phyloP scores from a whole-genome alignment of 768 basidiomycete genomes.

The Termitomyces sp. region DNA sequence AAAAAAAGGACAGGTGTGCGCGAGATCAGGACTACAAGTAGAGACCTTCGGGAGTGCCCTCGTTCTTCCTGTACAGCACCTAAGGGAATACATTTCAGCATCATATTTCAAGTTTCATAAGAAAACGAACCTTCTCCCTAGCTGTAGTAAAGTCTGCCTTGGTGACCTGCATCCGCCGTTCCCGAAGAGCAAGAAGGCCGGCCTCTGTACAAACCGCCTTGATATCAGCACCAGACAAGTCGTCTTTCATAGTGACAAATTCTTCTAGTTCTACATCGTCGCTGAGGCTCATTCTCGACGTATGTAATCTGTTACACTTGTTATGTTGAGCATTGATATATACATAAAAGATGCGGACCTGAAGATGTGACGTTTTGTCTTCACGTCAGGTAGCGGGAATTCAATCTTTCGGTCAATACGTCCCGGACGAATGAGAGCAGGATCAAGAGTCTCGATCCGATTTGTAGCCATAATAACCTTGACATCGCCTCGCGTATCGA shows the following conservation, averaged over 20 bases:
- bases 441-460: slow-evolving; percentile 94
- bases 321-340: slow-evolving; percentile 2
- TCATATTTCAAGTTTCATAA: background rate
- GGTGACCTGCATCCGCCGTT: slow-evolving; percentile 90
- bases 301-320: slow-evolving; percentile 61
- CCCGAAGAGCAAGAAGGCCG: slow-evolving; percentile 90
- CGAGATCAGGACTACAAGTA: slow-evolving; percentile 50
- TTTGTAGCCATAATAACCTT: slow-evolving; percentile 99
- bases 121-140: slow-evolving; percentile 78
- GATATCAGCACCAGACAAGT: slow-evolving; percentile 95
- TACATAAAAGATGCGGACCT: slow-evolving; percentile 37
- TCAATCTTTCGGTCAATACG: slow-evolving; percentile 99
- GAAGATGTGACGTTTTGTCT: slow-evolving; percentile 99
- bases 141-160: slow-evolving; percentile 89
- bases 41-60: slow-evolving; percentile 88
- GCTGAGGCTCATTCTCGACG: slow-evolving; percentile 86
- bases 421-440: slow-evolving; percentile 95
- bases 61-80: slow-evolving; percentile 95
- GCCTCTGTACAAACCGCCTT: slow-evolving; percentile 99
- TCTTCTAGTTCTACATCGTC: slow-evolving; percentile 94
- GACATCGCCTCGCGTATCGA: slow-evolving; percentile 98
- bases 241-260: slow-evolving; percentile 93
- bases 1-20: background rate
- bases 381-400: slow-evolving; percentile 94
- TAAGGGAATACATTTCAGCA: slow-evolving; percentile 22